Evolutionary conservation across 2,329 filamentous ascomycete genomes (phyloP), one percentile per base, ranked within the genome.

Genomic region (Stachybotrys chlorohalonatus): DNA sequence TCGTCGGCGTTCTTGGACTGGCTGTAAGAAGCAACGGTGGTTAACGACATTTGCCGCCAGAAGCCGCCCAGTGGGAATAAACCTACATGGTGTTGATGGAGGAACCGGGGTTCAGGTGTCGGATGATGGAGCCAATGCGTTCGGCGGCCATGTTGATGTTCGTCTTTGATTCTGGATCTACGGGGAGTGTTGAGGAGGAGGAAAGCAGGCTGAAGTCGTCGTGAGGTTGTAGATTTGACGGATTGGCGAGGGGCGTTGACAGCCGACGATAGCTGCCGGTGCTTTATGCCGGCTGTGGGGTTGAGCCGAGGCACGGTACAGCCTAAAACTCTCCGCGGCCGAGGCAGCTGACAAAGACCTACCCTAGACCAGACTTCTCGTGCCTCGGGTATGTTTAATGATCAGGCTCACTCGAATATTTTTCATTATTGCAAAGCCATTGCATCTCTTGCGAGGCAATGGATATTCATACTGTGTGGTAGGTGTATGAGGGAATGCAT

Each of bases 1-100:
- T 99, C 94, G 70, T 97, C 93, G 62, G 92, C 84, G 72, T 95
- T 95, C 79, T 97, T 92, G 63, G 89, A 85, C 55, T 89, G 91
- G 67, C 91, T 96, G 56, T 48, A 5, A 55, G 49, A 30, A n/a
- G n/a, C 46, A 51, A 51, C 49, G 52, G 47, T 49, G 57, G 59
- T 56, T 31, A 55, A 55, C 54, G 51, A 47, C 50, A 24, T 48
- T 36, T 30, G 36, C 32, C 31, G 17, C 36, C 47, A n/a, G 11
- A 42, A 52, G 42, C 32, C 31, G 42, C 15, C 49, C 45, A 24
- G 50, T 45, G 13, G 42, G 16, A 30, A 30, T 31, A 15, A 47
- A 66, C 87, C 78, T 82, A 95, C 92, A 96, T 89, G 58, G 84
- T 77, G 63, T 83, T 81, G 61, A 96, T 72, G 51, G 83, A 84